phyloP scores from a whole-genome alignment of 768 basidiomycete genomes.

The Termitomyces sp. region DNA sequence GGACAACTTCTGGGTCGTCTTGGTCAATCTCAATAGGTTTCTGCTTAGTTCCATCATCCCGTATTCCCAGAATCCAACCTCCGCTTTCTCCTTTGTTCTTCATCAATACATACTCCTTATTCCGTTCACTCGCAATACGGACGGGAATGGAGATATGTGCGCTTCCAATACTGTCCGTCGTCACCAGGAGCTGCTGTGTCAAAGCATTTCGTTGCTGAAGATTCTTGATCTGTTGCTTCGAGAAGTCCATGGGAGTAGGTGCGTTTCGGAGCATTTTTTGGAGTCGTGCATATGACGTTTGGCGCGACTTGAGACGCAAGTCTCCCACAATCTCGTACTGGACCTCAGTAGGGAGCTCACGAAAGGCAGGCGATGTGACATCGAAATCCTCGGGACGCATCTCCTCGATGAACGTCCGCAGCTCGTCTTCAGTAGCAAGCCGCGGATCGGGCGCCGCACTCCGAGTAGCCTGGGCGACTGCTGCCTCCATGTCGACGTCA shows the following conservation, averaged over 20 bases:
- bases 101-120: conserved; percentile 90
- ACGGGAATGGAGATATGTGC: conserved; percentile 88
- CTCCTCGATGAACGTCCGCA: conserved; percentile 89
- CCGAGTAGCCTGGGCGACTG: conserved; percentile 55
- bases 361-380: conserved; percentile 82
- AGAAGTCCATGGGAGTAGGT: conserved; percentile 88
- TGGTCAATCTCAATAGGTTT: conserved; percentile 87
- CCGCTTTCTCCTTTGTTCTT: conserved; percentile 85
- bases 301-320: conserved; percentile 87
- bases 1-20: conserved; percentile 31
- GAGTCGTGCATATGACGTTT: conserved; percentile 87
- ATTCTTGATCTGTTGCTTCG: conserved; percentile 91
- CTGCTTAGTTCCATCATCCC: conserved; percentile 76
- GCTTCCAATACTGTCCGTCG: conserved; percentile 90
- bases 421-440: conserved; percentile 93
- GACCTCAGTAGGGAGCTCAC: conserved; percentile 89
- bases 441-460: conserved; percentile 76
- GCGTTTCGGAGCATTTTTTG: conserved; percentile 84
- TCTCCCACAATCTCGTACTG: conserved; percentile 99
- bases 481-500: conserved; percentile 64
- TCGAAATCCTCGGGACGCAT: conserved; percentile 97
- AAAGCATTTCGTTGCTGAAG: conserved; percentile 83
- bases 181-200: conserved; percentile 88
- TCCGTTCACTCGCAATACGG: conserved; percentile 91
- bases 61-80: conserved; percentile 92